Conservation (phyloP, 2,329 filamentous ascomycete species). For the Paracoccidioides brasiliensis region DNA sequence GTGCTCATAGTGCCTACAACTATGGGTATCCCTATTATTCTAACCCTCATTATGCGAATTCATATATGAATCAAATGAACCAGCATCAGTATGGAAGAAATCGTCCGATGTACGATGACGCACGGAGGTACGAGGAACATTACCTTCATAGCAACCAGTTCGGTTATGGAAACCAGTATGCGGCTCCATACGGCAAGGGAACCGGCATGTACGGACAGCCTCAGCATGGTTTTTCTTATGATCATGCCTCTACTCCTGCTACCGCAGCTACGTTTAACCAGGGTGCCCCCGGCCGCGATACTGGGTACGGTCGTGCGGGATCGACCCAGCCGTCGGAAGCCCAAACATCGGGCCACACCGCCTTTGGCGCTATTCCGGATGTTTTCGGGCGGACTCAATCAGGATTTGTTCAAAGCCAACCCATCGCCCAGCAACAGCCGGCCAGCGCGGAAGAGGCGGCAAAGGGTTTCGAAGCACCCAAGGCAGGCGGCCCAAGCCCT, state of each 20-base stretch:
- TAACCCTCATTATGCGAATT: conserved; percentile 46
- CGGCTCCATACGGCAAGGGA: conserved; percentile 38
- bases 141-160: conserved; percentile 40
- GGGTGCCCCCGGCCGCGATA: conserved; percentile 37
- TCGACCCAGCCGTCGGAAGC: conserved; percentile 44
- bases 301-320: conserved; percentile 48
- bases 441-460: conserved; percentile 39
- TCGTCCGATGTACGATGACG: conserved; percentile 39
- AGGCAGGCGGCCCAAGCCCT: conserved; percentile 46
- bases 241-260: conserved; percentile 52
- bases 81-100: conserved; percentile 35
- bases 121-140: conserved; percentile 34
- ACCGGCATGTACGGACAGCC: conserved; percentile 52
- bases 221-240: conserved; percentile 49
- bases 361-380: conserved; percentile 43
- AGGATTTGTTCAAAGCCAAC: conserved; percentile 44
- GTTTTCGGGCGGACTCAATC: conserved; percentile 47
- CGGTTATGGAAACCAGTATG: conserved; percentile 39
- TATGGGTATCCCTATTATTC: conserved; percentile 49
- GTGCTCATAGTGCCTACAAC: conserved; percentile 43
- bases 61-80: conserved; percentile 46
- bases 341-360: conserved; percentile 36
- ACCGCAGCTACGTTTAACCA: conserved; percentile 39
- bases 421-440: conserved; percentile 37
- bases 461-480: conserved; percentile 46